Evolutionary conservation across 148 eudicot species (phyloP).

Genomic region (Chenopodium formosanum): DNA sequence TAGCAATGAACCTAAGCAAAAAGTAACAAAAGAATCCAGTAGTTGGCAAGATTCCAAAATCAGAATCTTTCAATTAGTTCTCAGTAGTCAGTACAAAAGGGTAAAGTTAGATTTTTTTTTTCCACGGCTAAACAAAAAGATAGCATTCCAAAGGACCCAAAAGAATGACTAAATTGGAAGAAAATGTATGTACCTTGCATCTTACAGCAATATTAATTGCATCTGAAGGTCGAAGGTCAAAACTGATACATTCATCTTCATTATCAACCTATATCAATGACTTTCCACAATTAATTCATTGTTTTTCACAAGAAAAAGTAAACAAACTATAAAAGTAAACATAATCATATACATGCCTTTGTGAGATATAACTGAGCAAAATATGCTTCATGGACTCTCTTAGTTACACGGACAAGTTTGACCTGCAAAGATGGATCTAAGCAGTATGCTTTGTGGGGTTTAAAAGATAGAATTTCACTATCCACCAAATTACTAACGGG

Average conservation of each 20-base stretch:
- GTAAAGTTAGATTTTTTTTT: no score
- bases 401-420: constrained; percentile 90
- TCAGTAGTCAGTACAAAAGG: background rate
- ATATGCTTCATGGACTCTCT: constrained; percentile 92
- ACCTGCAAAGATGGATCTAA: constrained; percentile 44
- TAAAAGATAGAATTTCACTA: background rate
- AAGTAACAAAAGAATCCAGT: background rate
- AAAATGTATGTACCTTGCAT: constrained; percentile 66
- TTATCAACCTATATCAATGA: constrained; percentile 51
- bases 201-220: constrained; percentile 98
- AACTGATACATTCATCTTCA: constrained; percentile 65
- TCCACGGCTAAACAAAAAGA: background rate
- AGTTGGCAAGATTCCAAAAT: background rate
- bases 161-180: background rate
- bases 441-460: background rate
- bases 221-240: constrained; percentile 95
- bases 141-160: background rate
- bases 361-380: constrained; percentile 74
- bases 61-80: background rate
- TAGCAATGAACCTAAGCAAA: background rate
- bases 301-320: background rate
- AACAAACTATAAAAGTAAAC: background rate
- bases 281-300: background rate
- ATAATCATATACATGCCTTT: constrained; percentile 42
- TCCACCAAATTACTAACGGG: background rate